Percentiles rank a stretch among this genome's conserved stretches.
phyloP scores from a whole-genome alignment of 1,139 yeast species.

The Meyerozyma elateridarum region DNA sequence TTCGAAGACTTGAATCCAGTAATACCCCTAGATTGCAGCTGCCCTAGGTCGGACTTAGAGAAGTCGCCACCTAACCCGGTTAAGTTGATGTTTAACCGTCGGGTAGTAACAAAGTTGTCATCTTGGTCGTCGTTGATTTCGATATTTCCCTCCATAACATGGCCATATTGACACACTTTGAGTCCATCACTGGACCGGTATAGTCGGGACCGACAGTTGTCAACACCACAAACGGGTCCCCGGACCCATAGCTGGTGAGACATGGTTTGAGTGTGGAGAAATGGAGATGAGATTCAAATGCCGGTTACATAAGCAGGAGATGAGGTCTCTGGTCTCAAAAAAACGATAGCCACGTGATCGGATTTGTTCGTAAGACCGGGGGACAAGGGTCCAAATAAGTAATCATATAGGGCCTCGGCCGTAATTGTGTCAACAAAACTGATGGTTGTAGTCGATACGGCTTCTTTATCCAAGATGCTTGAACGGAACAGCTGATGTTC shows the following conservation, averaged over 20 bases:
- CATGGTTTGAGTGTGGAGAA: too few relatives aligned
- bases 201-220: constrained; percentile 76
- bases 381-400: too few relatives aligned
- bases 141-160: constrained; percentile 74
- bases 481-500: too few relatives aligned
- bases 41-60: constrained; percentile 14
- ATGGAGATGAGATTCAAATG: too few relatives aligned
- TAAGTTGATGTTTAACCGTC: constrained; percentile 44
- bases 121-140: constrained; percentile 78
- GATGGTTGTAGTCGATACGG: too few relatives aligned
- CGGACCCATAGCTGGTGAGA: constrained; percentile 50
- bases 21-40: constrained; percentile 9
- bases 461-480: too few relatives aligned
- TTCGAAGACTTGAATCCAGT: constrained; percentile 7
- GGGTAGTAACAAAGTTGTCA: constrained; percentile 42
- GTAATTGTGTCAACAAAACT: too few relatives aligned
- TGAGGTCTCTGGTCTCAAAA: too few relatives aligned
- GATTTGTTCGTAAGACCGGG: too few relatives aligned
- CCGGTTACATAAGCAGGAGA: too few relatives aligned
- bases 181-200: constrained; percentile 74
- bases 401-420: too few relatives aligned
- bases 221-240: constrained; percentile 86
- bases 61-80: constrained; percentile 19
- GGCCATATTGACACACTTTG: constrained; percentile 84
- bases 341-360: too few relatives aligned